These are phyloP conservation scores for Mycena vitilis DNA, from an alignment of 768 basidiomycete genomes.

Conservation along the genomic window DNA sequence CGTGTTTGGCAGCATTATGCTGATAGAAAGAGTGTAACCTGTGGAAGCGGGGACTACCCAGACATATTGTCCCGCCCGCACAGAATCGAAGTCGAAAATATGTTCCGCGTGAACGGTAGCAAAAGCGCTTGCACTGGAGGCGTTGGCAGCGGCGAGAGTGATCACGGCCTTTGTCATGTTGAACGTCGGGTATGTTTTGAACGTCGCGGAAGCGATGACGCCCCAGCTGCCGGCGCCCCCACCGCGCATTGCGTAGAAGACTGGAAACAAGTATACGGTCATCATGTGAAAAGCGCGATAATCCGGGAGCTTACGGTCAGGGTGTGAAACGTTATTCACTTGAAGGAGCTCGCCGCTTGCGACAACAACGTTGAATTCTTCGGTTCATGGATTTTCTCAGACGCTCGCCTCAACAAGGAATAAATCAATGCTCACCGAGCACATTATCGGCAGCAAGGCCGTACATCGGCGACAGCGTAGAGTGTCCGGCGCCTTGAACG, in stretches of 20 bases:
- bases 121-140: conserved; percentile 39
- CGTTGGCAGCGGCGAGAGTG: conserved; percentile 31
- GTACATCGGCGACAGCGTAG: conserved; percentile 39
- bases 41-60: conserved; percentile 20
- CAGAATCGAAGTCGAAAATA: conserved; percentile 48
- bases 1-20: conserved; percentile 20
- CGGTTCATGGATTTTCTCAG: too few relatives aligned
- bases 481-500: conserved; percentile 47
- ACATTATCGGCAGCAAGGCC: conserved; percentile 44
- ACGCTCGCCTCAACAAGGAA: too few relatives aligned
- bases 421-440: conserved; percentile 34
- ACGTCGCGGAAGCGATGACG: conserved; percentile 49
- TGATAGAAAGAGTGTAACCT: conserved; percentile 38
- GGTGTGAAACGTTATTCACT: conserved; percentile 39
- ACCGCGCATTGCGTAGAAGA: conserved; percentile 45
- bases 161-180: conserved; percentile 40
- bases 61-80: conserved; percentile 47
- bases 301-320: conserved; percentile 41
- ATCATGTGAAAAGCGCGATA: not conserved
- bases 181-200: conserved; percentile 50
- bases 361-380: conserved; percentile 45
- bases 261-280: conserved; percentile 10
- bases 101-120: conserved; percentile 47
- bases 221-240: conserved; percentile 52
- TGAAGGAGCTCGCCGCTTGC: conserved; percentile 44